These are phyloP conservation scores for Suillus hirtellus DNA, from an alignment of 768 basidiomycete species.

Conservation along the genomic window DNA sequence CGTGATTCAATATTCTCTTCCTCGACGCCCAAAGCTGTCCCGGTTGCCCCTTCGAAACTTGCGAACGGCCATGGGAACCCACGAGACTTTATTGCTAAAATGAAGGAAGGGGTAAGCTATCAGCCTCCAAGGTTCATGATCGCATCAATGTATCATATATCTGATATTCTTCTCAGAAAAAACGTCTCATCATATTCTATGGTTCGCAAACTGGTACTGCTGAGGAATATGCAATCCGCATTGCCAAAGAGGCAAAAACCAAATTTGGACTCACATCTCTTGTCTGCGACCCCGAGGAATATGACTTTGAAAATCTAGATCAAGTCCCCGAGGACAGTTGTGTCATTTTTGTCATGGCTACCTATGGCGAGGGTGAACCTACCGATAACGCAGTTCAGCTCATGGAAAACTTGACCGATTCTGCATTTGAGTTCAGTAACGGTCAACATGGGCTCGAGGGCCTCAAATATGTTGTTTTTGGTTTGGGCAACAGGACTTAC, in stretches of 20 bases:
- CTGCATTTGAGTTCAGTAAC: constrained; percentile 83
- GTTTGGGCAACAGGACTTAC: constrained; percentile 91
- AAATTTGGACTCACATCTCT: constrained; percentile 95
- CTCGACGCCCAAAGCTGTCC: constrained; percentile 59
- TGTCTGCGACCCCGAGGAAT: constrained; percentile 98
- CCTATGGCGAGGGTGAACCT: constrained; percentile 98
- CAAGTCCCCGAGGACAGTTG: constrained; percentile 83
- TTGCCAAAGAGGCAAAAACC: constrained; percentile 97
- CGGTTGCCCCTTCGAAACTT: constrained; percentile 43
- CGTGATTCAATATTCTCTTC: constrained; percentile 75
- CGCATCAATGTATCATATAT: constrained; percentile 14
- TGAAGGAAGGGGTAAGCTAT: constrained; percentile 84
- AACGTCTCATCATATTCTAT: constrained; percentile 95
- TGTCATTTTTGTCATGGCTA: constrained; percentile 95
- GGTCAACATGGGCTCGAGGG: constrained; percentile 75
- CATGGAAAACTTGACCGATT: constrained; percentile 88
- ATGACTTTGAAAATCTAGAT: constrained; percentile 97
- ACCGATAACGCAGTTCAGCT: constrained; percentile 97
- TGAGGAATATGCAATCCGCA: constrained; percentile 95
- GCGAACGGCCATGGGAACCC: constrained; percentile 80
- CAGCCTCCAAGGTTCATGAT: constrained; percentile 9
- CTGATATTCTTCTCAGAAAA: constrained; percentile 62
- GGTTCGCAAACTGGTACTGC: constrained; percentile 99
- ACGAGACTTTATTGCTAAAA: constrained; percentile 92
- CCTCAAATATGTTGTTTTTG: constrained; percentile 93